Conservation (phyloP, 164 flowering plant species). For the Vitis rupestris region DNA sequence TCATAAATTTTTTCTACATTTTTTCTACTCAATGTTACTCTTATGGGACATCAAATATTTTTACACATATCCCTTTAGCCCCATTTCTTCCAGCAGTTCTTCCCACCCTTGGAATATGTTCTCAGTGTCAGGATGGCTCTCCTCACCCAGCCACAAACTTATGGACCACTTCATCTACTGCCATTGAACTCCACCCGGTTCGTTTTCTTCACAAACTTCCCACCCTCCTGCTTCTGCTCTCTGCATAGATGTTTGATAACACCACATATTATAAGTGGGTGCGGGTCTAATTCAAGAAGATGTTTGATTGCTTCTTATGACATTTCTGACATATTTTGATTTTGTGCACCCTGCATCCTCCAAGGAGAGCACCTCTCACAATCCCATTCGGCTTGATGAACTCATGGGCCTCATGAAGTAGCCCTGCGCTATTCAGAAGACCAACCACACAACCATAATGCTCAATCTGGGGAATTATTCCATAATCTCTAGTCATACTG, state of each 20-base stretch:
- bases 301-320: constrained; percentile 60
- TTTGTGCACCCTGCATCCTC: constrained; percentile 64
- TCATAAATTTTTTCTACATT: too few species aligned
- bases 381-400: constrained; percentile 55
- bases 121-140: constrained; percentile 43
- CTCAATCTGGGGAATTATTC: constrained; percentile 45
- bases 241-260: constrained; percentile 60
- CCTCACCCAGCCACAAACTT: constrained; percentile 66
- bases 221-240: constrained; percentile 36
- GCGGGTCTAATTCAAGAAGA: constrained; percentile 50
- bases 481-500: constrained; percentile 52
- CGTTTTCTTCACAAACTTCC: constrained; percentile 58
- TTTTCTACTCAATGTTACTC: too few species aligned
- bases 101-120: constrained; percentile 49
- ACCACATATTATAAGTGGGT: constrained; percentile 48
- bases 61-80: constrained; percentile 49
- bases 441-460: constrained; percentile 76
- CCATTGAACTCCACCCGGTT: constrained; percentile 60
- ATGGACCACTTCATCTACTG: constrained; percentile 43
- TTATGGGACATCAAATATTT: too few species aligned
- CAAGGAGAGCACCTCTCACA: constrained; percentile 69
- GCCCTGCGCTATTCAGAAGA: constrained; percentile 61
- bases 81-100: constrained; percentile 38
- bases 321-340: constrained; percentile 41
- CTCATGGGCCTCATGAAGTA: constrained; percentile 57